Conservation (phyloP, 805 yeast genomes). For the Candida maltosa region DNA sequence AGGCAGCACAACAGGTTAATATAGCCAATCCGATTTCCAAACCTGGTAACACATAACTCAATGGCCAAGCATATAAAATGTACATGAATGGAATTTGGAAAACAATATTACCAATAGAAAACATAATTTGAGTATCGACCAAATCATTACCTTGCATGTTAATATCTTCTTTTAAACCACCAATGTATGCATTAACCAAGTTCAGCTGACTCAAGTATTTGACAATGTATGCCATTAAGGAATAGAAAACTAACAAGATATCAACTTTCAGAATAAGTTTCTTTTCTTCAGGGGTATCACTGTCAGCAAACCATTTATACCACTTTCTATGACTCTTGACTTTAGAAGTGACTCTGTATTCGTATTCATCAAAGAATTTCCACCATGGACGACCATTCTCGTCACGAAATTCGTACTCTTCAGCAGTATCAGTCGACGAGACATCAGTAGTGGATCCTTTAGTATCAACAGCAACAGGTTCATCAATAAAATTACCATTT, state of each 20-base stretch:
- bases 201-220: slow-evolving; percentile 63
- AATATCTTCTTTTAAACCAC: slow-evolving; percentile 58
- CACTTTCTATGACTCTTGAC: slow-evolving; percentile 24
- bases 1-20: slow-evolving; percentile 55
- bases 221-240: slow-evolving; percentile 54
- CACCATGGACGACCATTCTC: slow-evolving; percentile 32
- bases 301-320: slow-evolving; percentile 48
- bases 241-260: slow-evolving; percentile 28
- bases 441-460: too few relatives aligned
- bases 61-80: slow-evolving; percentile 51
- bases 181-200: slow-evolving; percentile 61
- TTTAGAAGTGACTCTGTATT: slow-evolving; percentile 44
- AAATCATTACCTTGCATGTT: slow-evolving; percentile 61
- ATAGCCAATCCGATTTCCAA: slow-evolving; percentile 69
- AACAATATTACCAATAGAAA: slow-evolving; percentile 55
- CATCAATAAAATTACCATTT: slow-evolving; percentile 7
- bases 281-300: slow-evolving; percentile 39
- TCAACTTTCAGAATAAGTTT: slow-evolving; percentile 29
- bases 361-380: slow-evolving; percentile 52
- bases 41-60: slow-evolving; percentile 49
- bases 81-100: slow-evolving; percentile 64
- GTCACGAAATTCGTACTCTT: slow-evolving; percentile 33
- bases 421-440: slow-evolving; percentile 10
- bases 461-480: slow-evolving; percentile 1
- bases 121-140: slow-evolving; percentile 56